A percentile compares a stretch with the other conserved stretches of the same genome.
Conservation (phyloP, 371 early-diverging fungal species). For the Apophysomyces elegans region DNA sequence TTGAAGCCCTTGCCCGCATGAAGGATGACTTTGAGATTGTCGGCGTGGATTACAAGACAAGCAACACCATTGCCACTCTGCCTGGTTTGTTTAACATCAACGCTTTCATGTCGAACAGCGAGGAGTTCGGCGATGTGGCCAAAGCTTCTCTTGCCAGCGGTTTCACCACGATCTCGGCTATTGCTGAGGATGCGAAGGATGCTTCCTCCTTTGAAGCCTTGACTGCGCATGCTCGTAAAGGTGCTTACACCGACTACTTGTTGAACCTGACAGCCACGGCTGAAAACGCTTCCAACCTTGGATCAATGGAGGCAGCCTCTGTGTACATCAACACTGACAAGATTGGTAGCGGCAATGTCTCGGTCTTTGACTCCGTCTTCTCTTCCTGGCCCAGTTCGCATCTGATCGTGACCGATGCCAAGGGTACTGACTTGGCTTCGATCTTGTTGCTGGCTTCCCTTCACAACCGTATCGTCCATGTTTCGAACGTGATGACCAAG, state of each 20-base stretch:
- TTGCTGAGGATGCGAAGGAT: slow-evolving; percentile 61
- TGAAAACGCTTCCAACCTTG: slow-evolving; percentile 56
- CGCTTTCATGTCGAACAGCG: slow-evolving; percentile 56
- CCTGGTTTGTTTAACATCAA: slow-evolving; percentile 90
- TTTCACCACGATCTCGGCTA: slow-evolving; percentile 77
- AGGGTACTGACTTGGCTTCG: slow-evolving; percentile 86
- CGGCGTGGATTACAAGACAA: slow-evolving; percentile 87
- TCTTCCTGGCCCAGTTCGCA: slow-evolving; percentile 74
- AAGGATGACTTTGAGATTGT: slow-evolving; percentile 71
- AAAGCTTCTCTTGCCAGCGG: slow-evolving; percentile 84
- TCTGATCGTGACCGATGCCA: slow-evolving; percentile 83
- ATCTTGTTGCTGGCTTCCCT: slow-evolving; percentile 85
- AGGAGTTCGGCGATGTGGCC: slow-evolving; percentile 65
- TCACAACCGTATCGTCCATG: slow-evolving; percentile 83
- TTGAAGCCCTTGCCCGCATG: slow-evolving; percentile 90
- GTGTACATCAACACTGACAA: slow-evolving; percentile 64
- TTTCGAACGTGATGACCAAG: slow-evolving; percentile 78
- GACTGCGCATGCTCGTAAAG: slow-evolving; percentile 56
- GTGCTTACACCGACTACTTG: slow-evolving; percentile 78
- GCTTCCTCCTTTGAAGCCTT: slow-evolving; percentile 56
- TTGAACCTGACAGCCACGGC: slow-evolving; percentile 72
- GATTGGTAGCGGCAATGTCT: slow-evolving; percentile 56
- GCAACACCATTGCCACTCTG: slow-evolving; percentile 78
- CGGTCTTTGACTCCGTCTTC: slow-evolving; percentile 67
- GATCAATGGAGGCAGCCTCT: slow-evolving; percentile 51